Evolutionary conservation across 2,329 filamentous ascomycete genomes (phyloP), one percentile per base, ranked within the genome.

Genomic region (Hypoxylon rubiginosum): DNA sequence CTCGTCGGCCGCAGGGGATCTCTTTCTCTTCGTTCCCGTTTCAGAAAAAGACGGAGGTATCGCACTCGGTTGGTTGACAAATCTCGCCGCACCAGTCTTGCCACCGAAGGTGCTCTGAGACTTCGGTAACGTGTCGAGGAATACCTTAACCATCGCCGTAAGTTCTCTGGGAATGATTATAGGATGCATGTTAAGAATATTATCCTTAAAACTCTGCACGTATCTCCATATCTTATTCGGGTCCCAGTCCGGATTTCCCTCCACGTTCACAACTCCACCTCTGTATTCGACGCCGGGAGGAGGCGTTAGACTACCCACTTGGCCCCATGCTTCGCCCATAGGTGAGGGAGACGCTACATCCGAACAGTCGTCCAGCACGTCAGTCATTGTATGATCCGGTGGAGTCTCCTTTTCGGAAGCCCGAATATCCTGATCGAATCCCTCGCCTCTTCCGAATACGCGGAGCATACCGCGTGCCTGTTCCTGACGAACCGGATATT

Each of bases 361-460:
- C 1, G 85, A 84, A 59, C 74, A 77, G 6, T 76, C 76, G 48
- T 87, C 86, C 51, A 85, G 73, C 55, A 73, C 62, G 53, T 81
- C 78, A 24, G 77, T 74, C 64, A 76, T 75, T 30, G 73, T 77
- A 13, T 76, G 69, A 19, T 82, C 79, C 41, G 76, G 74, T 32
- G 77, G 73, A n/a, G 76, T 74, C 39, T 83, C 81, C 60, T 79
- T 81, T 32, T 83, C 80, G 7, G 78, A 81, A 24, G 86, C 82
- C 48, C 86, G 86, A 24, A 83, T 82, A 71, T 90, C 89, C 26
- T 86, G 82, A 62, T 76, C 73, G 5, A 71, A 73, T 32, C 91
- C 92, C 79, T 97, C 93, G 3, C 94, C 94, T 64, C 90, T 87
- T 0, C 93, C 93, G 78, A 91, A 94, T 1, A 95, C 82, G 24